Base-by-base conservation (phyloP, 345 rosid genomes). In the Iberis pinnata region DNA sequence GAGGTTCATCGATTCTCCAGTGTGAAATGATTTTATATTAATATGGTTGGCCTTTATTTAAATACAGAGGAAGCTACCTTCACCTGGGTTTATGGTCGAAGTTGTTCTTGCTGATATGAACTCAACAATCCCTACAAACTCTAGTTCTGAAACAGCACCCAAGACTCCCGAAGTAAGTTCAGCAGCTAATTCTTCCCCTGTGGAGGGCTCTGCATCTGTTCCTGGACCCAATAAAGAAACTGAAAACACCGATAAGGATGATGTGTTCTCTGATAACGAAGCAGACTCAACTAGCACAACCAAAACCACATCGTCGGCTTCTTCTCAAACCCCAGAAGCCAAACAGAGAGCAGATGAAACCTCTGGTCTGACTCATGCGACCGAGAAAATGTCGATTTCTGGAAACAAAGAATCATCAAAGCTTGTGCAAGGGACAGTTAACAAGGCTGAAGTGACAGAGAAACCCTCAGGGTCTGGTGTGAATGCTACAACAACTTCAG, bases 71-170 rank as follows among this genome's bases (percentile, higher is more conserved):
- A 86, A 86, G 69, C 74, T 83, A 69, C 88, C 92, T 14, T 86
- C 92, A 2, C 88, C 95, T 5, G 92, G 90, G 35, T 86, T 86
- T 54, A 86, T 83, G 70, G 82, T 83, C 7, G 95, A 86, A 74
- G 82, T 86, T 25, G 92, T 81, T 39, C 75, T 81, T 37, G 75
- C 72, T 37, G 88, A 81, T 69, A 65, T 56, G 14, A 60, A 63
- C 48, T 60, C 75, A 2, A 25, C 76, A 48, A 36, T 56, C 65
- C 73, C 76, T 32, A 20, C 69, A 1, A 58, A 6, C 22, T 54
- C 70, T 18, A 63, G 44, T 52, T 19, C 73, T 16, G 78, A 73
- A 51, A 62, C 71, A 32, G 60, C 68, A 18, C 42, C 73, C 12
- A 57, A 41, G 57, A 68, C 76, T 27, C 68, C 78, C 3, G 71